Conservation (phyloP, 2,329 filamentous ascomycete species). For the Tolypocladium sp. region DNA sequence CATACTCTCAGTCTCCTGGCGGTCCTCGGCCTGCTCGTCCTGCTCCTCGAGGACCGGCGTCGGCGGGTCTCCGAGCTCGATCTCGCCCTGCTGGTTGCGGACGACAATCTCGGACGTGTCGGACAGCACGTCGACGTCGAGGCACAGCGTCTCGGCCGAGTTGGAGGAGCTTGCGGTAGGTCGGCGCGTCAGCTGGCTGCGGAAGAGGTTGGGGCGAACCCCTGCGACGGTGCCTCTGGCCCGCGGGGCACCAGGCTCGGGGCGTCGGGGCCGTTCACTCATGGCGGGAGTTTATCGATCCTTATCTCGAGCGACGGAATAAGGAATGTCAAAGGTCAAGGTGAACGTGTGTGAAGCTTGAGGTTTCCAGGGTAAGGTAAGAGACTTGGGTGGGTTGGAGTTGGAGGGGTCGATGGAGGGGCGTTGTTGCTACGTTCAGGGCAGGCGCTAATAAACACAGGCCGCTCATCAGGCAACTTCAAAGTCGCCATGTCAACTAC, state of each 20-base stretch:
- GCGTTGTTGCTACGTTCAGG: background rate
- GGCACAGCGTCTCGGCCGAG: conserved; percentile 36
- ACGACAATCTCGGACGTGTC: conserved; percentile 51
- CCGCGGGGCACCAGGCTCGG: conserved; percentile 1
- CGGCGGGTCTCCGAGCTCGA: conserved; percentile 49
- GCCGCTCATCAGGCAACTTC: too few relatives aligned
- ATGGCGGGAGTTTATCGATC: background rate
- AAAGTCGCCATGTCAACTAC: too few relatives aligned
- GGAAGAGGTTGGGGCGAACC: conserved; percentile 41
- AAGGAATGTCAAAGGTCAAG: background rate
- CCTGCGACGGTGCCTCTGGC: conserved; percentile 1
- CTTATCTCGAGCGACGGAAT: background rate
- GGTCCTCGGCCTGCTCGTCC: conserved; percentile 49
- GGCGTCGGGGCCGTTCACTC: conserved; percentile 1
- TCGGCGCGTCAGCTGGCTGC: conserved; percentile 47
- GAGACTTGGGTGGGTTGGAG: background rate
- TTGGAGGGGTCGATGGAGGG: background rate
- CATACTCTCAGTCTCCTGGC: conserved; percentile 45
- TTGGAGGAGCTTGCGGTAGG: conserved; percentile 34
- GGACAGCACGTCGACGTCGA: conserved; percentile 36
- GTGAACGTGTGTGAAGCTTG: background rate
- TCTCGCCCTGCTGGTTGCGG: conserved; percentile 52
- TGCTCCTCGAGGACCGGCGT: conserved; percentile 43
- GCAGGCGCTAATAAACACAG: background rate
- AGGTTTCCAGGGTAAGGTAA: background rate